Base-by-base conservation (phyloP, 345 rosid species). In the Anastatica hierochuntica region DNA sequence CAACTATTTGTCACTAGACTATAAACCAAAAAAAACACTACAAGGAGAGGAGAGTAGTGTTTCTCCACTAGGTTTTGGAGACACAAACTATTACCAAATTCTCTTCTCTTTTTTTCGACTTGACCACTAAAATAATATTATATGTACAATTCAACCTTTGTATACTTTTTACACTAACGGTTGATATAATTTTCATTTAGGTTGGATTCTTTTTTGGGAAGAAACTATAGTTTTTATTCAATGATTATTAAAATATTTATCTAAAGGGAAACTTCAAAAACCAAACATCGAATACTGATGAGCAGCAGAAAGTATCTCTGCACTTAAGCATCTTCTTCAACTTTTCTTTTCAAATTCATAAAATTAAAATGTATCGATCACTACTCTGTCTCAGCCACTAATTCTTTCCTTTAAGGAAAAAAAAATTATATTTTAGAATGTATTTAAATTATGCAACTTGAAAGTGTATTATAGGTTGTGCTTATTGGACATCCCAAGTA, bases 221-320 rank as follows among this genome's bases (percentile, higher is more conserved):
- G 14, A n/a, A n/a, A n/a, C n/a, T n/a, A n/a, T 56, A 33, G 50
- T 11, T 23, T 56, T 47, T 10, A 42, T 64, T 41, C 30, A 56
- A 23, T 17, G 38, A 42, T 49, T 56, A 42, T 49, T 55, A 50
- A 49, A 24, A 43, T 18, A 18, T 4, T n/a, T n/a, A 42, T 18
- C 1, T 19, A 43, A 65, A 49, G 41, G 58, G 52, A 65, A 65
- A 43, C 58, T 65, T 65, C 6, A 65, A 14, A 16, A 24, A 65
- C 40, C 47, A 57, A 50, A 43, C 58, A 57, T 49, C 64, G 64
- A 57, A 65, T 65, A 57, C 64, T 49, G 39, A 35, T 65, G 38
- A 42, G 49, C 49, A 57, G 20, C 9, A 56, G 41, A 64, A 53
- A 57, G 53, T 58, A 20, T 49, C 19, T 49, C 31, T 57, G 42